Evolutionary conservation across 768 basidiomycete species (phyloP).

Genomic region (Leccinum imitatum): DNA sequence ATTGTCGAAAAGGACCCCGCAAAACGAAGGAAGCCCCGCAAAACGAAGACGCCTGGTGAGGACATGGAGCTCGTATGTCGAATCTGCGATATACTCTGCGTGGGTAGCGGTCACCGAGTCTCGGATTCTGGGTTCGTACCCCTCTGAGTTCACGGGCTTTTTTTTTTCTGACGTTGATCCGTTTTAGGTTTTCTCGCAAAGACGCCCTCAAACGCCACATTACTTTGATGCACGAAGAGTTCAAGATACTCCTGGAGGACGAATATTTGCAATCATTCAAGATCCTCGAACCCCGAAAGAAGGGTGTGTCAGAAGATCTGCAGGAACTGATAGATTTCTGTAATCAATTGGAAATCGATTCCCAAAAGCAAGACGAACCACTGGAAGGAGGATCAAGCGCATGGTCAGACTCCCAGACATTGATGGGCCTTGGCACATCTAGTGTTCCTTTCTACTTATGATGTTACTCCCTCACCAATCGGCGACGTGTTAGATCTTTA

Average conservation of each 20-base stretch:
- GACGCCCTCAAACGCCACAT: slow-evolving; percentile 15
- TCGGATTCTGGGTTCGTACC: too few relatives aligned
- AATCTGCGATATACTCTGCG: rapidly evolving
- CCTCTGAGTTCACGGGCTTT: background rate
- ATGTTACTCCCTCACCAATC: too few relatives aligned
- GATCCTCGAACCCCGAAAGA: background rate
- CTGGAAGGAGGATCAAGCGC: too few relatives aligned
- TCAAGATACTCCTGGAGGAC: background rate
- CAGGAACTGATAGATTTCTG: background rate
- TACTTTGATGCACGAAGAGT: background rate
- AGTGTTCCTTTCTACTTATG: background rate
- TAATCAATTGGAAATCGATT: background rate
- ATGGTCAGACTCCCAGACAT: too few relatives aligned
- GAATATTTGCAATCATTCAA: background rate
- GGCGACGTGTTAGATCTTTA: too few relatives aligned
- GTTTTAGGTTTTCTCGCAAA: slow-evolving; percentile 5
- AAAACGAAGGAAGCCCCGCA: background rate
- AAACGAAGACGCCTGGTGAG: background rate
- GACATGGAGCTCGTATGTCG: background rate
- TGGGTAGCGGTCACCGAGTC: background rate
- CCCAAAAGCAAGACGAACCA: too few relatives aligned
- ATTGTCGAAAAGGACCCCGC: too few relatives aligned
- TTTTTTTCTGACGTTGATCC: background rate
- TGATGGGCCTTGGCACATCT: too few relatives aligned
- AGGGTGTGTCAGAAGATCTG: background rate